These are phyloP conservation scores for Paracoccidioides lutzii DNA, from an alignment of 2,329 filamentous ascomycete species.

Conservation along the genomic window DNA sequence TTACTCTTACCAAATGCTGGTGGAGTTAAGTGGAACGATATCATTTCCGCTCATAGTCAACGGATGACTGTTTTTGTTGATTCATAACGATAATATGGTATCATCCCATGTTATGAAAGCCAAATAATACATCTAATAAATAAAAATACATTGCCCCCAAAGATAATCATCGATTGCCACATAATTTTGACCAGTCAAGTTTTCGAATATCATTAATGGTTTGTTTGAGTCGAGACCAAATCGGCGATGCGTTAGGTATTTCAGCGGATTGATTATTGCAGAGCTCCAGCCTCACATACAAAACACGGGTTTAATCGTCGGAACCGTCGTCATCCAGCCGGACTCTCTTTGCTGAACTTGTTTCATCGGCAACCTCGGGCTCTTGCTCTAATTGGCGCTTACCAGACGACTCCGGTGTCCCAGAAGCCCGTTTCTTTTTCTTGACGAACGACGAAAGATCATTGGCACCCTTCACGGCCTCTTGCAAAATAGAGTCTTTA, in stretches of 20 bases:
- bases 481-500: conserved; percentile 40
- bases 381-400: conserved; percentile 17
- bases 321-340: neutral
- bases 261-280: neutral
- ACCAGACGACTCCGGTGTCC: conserved; percentile 7
- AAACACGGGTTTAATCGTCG: neutral
- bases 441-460: conserved; percentile 48
- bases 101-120: neutral
- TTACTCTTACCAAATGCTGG: no score
- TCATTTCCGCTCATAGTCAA: no score
- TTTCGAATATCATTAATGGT: neutral
- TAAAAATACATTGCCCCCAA: neutral
- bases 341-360: conserved; percentile 2
- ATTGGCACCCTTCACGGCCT: conserved; percentile 44
- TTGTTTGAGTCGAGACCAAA: neutral
- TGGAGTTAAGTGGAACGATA: no score
- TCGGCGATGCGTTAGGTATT: neutral
- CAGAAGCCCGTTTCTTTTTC: conserved; percentile 33
- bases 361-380: conserved; percentile 10
- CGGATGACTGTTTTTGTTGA: no score
- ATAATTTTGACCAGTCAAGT: neutral
- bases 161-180: neutral
- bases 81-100: no score
- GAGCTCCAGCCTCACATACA: neutral
- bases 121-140: neutral